Percentiles rank a stretch among this genome's conserved stretches.
Evolutionary conservation across 2,329 filamentous ascomycete genomes (phyloP).

Genomic region (Aspergillus arachidicola): DNA sequence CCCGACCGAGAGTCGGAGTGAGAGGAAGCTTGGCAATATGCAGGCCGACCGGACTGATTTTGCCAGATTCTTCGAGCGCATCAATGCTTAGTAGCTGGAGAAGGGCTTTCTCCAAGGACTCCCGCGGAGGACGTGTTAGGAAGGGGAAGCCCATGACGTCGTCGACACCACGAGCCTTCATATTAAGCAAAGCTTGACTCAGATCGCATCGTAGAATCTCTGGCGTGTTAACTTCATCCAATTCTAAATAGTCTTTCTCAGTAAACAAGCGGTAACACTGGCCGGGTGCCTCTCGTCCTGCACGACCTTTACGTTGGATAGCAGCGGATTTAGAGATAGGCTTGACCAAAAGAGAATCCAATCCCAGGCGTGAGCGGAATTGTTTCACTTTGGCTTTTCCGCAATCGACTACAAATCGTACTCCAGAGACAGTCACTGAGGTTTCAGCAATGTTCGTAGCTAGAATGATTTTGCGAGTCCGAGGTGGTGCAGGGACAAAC

Average conservation of each 20-base stretch:
- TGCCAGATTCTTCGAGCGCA: slow-evolving; percentile 71
- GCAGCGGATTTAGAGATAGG: slow-evolving; percentile 92
- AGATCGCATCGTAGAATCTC: slow-evolving; percentile 92
- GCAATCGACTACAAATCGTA: slow-evolving; percentile 87
- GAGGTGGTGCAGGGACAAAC: slow-evolving; percentile 72
- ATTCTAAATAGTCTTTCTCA: slow-evolving; percentile 68
- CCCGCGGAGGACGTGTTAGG: slow-evolving; percentile 75
- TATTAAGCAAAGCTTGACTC: slow-evolving; percentile 80
- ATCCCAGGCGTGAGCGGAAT: slow-evolving; percentile 78
- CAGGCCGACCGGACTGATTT: slow-evolving; percentile 72
- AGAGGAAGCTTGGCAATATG: slow-evolving; percentile 84
- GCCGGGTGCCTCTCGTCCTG: slow-evolving; percentile 86
- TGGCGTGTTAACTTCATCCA: slow-evolving; percentile 76
- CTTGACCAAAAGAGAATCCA: slow-evolving; percentile 88
- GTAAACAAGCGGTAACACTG: slow-evolving; percentile 92
- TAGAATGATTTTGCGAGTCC: slow-evolving; percentile 85
- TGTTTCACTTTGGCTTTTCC: slow-evolving; percentile 95
- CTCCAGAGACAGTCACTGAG: slow-evolving; percentile 91
- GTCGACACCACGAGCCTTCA: slow-evolving; percentile 87
- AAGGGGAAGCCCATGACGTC: slow-evolving; percentile 83
- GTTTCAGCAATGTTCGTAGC: slow-evolving; percentile 99
- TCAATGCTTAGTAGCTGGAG: slow-evolving; percentile 77
- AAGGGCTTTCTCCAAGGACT: slow-evolving; percentile 79
- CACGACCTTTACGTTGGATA: slow-evolving; percentile 86
- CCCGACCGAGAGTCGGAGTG: slow-evolving; percentile 76